Percentiles rank a stretch among this genome's conserved stretches.
Conservation (phyloP, 257 asterid species). For the Rauvolfia tetraphylla region DNA sequence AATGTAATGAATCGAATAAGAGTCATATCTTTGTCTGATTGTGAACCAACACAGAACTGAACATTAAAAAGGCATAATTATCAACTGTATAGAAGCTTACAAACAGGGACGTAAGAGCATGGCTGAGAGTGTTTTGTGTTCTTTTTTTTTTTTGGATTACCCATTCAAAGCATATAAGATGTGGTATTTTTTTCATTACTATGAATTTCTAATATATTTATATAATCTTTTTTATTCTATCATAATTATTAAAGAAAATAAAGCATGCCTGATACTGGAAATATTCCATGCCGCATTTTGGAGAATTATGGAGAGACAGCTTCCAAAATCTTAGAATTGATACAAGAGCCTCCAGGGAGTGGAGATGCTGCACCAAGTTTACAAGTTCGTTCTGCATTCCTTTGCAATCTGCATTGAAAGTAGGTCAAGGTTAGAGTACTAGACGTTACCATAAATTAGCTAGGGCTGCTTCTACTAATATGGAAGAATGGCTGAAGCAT, state of each 20-base stretch:
- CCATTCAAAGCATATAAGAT: too few relatives aligned
- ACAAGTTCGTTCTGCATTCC: not conserved
- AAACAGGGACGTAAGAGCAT: not conserved
- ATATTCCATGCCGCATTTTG: too few relatives aligned
- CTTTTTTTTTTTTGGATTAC: too few relatives aligned
- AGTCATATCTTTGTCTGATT: not conserved
- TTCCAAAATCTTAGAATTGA: not conserved
- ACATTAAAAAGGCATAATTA: not conserved
- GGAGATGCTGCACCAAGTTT: not conserved
- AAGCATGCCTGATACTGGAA: not conserved
- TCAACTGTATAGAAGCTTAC: not conserved
- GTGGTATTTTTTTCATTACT: too few relatives aligned
- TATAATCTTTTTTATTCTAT: too few relatives aligned
- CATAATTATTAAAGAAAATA: too few relatives aligned
- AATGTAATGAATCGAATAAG: not conserved
- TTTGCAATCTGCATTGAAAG: not conserved
- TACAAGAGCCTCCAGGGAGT: not conserved
- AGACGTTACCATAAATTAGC: not conserved
- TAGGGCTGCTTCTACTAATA: not conserved
- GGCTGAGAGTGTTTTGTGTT: too few relatives aligned
- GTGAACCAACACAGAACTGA: not conserved
- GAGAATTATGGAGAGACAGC: not conserved
- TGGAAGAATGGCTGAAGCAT: not conserved
- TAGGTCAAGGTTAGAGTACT: too few relatives aligned
- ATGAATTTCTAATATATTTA: too few relatives aligned